Base-by-base conservation (phyloP, 768 basidiomycete species). In the Pleurotus djamor region DNA sequence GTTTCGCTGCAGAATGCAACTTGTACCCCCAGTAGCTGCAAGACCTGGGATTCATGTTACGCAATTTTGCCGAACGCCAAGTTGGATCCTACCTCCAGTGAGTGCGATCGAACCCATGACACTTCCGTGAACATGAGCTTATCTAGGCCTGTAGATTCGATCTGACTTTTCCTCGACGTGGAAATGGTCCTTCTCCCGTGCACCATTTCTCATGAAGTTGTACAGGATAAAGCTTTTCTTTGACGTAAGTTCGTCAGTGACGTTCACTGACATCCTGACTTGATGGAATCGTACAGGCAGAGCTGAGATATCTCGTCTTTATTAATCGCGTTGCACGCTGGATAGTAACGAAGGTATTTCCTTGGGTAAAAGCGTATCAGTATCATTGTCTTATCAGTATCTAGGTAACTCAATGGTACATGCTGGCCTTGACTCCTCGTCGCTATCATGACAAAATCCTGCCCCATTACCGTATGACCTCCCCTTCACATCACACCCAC, bases 61-160 rank as follows among this genome's bases (percentile, higher is more conserved):
- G 6, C 78, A 85, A 57, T 83, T 85, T 60, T 77, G 76, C 62
- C 74, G 83, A 28, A 82, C 79, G 5, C 77, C 74, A 4, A 77
- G 76, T 59, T 84, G 83, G 82, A 69, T 77, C 41, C 28, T 79
- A 1, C 79, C 79, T 17, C 73, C 76, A 32, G 83, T 85, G 64
- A 58, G 74, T 66, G 58, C 38, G 21, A 41, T n/a, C 45, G 7
- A 47, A 8, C 17, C 2, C 9, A 12, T 12, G 10, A 12, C 45
- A 14, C 17, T 17, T 7, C 45, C 17, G 17, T 47, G 13, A 16
- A 47, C 16, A 7, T 47, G 12, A 12, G 7, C 9, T 8, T 7
- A n/a, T 47, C 13, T 17, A 17, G 13, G 7, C n/a, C 17, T 7
- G 12, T 52, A 72, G 70, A 56, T 68, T 36, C 66, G 68, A 33